Conservation (phyloP, 1,284 basidiomycete species). For the Ceratobasidium theobromae region DNA sequence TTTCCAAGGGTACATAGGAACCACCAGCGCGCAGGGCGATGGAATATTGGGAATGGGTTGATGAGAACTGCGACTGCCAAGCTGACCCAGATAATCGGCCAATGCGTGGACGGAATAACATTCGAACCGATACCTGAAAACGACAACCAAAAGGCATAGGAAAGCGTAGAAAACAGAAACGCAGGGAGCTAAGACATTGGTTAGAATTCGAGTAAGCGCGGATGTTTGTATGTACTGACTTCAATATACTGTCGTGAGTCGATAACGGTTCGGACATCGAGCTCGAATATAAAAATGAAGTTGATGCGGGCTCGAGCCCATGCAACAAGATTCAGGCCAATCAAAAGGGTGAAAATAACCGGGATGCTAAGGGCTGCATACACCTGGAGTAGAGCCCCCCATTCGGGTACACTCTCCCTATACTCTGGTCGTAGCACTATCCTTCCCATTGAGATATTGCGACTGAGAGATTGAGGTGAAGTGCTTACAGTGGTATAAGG, state of each 20-base stretch:
- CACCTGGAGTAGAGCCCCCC: constrained; percentile 72
- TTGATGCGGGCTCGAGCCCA: constrained; percentile 81
- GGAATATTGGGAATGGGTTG: constrained; percentile 74
- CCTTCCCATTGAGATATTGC: not conserved
- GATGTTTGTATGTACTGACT: constrained; percentile 45
- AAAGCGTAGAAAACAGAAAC: constrained; percentile 71
- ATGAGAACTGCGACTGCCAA: constrained; percentile 63
- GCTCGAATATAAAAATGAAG: constrained; percentile 87
- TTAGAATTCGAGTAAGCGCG: not conserved
- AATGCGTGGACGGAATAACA: constrained; percentile 55
- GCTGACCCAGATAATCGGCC: constrained; percentile 85
- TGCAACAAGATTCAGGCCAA: constrained; percentile 78
- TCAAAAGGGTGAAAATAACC: constrained; percentile 71
- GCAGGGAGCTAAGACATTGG: constrained; percentile 64
- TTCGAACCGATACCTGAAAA: constrained; percentile 63
- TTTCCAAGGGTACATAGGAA: constrained; percentile 62
- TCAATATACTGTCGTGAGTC: constrained; percentile 84
- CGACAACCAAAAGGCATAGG: constrained; percentile 83
- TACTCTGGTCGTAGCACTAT: not conserved
- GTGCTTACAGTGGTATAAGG: constrained; percentile 64
- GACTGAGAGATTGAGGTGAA: not conserved
- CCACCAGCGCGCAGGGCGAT: constrained; percentile 75
- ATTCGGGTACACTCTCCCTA: constrained; percentile 59
- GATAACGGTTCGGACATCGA: constrained; percentile 72
- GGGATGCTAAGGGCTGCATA: constrained; percentile 79